Conservation (phyloP, 2,329 filamentous ascomycete species). For the Rutstroemia sp. region DNA sequence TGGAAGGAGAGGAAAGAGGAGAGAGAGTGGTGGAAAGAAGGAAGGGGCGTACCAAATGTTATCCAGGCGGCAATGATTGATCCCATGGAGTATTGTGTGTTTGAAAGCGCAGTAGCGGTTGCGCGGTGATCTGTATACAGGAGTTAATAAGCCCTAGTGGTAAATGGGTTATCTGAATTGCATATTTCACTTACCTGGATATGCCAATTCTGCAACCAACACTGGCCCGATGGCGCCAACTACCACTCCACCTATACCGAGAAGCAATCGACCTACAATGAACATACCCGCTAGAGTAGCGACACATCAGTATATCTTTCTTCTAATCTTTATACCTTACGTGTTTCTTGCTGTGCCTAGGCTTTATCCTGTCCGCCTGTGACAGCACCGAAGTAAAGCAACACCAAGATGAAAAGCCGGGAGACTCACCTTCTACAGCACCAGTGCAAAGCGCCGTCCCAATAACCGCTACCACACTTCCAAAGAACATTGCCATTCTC, state of each 20-base stretch:
- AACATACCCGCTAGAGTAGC: constrained; percentile 5
- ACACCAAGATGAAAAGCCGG: not conserved
- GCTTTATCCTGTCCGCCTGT: too few relatives aligned
- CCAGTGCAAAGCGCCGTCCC: constrained; percentile 7
- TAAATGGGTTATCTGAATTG: not conserved
- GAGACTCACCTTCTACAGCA: constrained; percentile 1
- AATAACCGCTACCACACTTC: constrained; percentile 5
- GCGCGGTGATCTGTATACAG: constrained; percentile 22
- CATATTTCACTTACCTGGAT: constrained; percentile 2
- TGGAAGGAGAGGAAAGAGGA: too few relatives aligned
- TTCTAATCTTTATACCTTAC: not conserved
- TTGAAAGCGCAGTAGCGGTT: constrained; percentile 30
- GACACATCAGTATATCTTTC: not conserved
- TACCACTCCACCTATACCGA: constrained; percentile 10
- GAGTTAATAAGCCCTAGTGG: not conserved
- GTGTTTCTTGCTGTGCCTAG: not conserved
- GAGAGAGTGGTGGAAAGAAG: not conserved
- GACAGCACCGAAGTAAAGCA: not conserved
- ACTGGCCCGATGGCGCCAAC: constrained; percentile 14
- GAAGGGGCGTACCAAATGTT: constrained; percentile 23
- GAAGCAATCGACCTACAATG: constrained; percentile 3
- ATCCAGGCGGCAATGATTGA: constrained; percentile 36
- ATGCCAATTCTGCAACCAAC: constrained; percentile 8
- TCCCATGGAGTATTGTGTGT: constrained; percentile 30
- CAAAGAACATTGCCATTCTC: constrained; percentile 6